Evolutionary conservation across 2,329 filamentous ascomycete species (phyloP).

Genomic region (Alternaria viburni): DNA sequence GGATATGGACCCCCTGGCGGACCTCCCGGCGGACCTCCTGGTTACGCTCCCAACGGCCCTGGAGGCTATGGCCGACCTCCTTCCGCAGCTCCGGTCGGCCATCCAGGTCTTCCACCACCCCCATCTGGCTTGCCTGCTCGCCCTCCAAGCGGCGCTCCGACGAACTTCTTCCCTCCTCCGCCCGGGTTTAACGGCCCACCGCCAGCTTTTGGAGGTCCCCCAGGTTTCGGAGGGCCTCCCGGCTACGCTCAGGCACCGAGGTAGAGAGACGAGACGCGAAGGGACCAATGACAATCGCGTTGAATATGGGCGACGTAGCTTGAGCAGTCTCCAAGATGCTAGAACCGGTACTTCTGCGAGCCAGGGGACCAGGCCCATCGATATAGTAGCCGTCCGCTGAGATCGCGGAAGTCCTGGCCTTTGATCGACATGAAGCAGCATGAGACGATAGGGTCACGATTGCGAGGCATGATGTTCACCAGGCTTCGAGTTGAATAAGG

Average conservation of each 20-base stretch:
- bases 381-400: background rate
- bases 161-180: constrained; percentile 38
- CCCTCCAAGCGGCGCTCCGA: constrained; percentile 71
- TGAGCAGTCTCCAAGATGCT: background rate
- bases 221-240: constrained; percentile 20
- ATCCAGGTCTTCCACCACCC: constrained; percentile 64
- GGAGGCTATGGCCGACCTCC: constrained; percentile 28
- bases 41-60: constrained; percentile 30
- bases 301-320: background rate
- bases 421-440: background rate
- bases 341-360: background rate
- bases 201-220: constrained; percentile 31
- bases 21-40: constrained; percentile 51
- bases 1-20: constrained; percentile 46
- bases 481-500: background rate
- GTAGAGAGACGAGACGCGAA: background rate
- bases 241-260: constrained; percentile 17
- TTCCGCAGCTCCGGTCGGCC: constrained; percentile 26
- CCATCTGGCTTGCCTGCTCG: constrained; percentile 68
- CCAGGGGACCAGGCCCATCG: background rate
- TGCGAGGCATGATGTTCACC: background rate
- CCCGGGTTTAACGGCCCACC: constrained; percentile 28
- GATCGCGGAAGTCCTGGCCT: background rate
- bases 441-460: background rate
- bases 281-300: background rate